A percentile compares a stretch with the other conserved stretches of the same genome.
phyloP scores from a whole-genome alignment of 345 rosid genomes.

The Eucalyptus erythrocorys region DNA sequence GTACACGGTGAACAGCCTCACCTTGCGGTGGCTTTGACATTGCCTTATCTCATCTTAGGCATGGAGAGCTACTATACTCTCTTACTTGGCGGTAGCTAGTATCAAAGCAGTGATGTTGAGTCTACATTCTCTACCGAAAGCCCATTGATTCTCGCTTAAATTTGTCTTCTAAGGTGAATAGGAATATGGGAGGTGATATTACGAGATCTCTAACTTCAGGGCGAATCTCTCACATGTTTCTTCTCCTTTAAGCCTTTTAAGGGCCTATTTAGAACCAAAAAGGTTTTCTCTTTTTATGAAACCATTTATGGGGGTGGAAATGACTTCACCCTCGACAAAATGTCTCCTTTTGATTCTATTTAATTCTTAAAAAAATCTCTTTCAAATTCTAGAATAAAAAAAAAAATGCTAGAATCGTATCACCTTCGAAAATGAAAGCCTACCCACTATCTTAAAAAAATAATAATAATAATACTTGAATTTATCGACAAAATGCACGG shows the following conservation, averaged over 20 bases:
- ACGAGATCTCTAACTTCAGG: too few species aligned
- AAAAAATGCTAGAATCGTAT: too few species aligned
- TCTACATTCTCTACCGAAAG: too few species aligned
- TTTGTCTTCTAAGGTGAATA: too few species aligned
- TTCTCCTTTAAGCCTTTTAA: too few species aligned
- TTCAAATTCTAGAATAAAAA: background rate
- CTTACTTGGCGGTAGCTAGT: too few species aligned
- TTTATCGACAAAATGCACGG: background rate
- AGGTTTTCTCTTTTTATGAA: background rate
- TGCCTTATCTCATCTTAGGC: too few species aligned
- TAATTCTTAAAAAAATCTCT: background rate
- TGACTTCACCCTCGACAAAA: background rate
- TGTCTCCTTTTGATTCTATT: background rate
- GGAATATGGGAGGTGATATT: too few species aligned
- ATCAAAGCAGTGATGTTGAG: too few species aligned
- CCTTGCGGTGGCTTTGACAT: fast-evolving
- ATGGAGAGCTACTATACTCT: too few species aligned
- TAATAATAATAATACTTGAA: fast-evolving
- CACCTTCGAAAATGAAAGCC: background rate
- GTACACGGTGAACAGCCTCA: too few species aligned
- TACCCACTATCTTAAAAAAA: background rate
- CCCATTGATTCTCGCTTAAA: too few species aligned
- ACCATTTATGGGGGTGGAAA: background rate
- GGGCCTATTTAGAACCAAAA: fast-evolving
- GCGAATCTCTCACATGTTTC: fast-evolving